Percentiles rank a stretch among this genome's conserved stretches.
phyloP scores from a whole-genome alignment of 441 rosid species.

The Rhodomyrtus psidioides region DNA sequence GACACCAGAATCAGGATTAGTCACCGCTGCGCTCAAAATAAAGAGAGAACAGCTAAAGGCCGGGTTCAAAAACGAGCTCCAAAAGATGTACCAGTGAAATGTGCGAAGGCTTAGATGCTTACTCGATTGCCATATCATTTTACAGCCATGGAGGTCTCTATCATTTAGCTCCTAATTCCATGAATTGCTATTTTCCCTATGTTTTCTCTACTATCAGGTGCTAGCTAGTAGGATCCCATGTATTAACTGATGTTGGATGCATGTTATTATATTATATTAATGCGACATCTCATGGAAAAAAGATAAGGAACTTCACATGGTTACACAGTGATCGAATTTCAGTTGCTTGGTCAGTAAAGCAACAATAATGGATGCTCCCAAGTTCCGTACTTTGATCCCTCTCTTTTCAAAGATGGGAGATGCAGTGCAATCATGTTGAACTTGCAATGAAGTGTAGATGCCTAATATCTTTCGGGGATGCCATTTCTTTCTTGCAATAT shows the following conservation, averaged over 20 bases:
- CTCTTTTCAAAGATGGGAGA: not conserved
- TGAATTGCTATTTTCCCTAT: not conserved
- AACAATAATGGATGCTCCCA: no score
- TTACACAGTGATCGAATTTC: not conserved
- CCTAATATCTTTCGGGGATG: not conserved
- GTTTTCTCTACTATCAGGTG: not conserved
- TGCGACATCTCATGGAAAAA: not conserved
- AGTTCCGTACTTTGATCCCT: not conserved
- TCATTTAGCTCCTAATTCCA: not conserved
- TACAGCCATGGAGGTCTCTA: not conserved
- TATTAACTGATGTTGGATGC: not conserved
- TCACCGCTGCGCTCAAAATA: constrained; percentile 79
- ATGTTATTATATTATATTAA: no score
- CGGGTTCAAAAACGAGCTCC: constrained; percentile 61
- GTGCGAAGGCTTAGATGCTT: not conserved
- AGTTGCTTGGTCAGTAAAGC: not conserved
- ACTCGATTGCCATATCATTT: not conserved
- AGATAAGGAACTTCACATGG: not conserved
- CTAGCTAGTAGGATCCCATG: not conserved
- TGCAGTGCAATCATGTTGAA: not conserved
- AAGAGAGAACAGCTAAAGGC: constrained; percentile 75
- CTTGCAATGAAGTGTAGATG: not conserved
- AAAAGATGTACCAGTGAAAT: constrained; percentile 43
- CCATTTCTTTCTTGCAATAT: not conserved
- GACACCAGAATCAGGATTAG: constrained; percentile 87